Conservation (phyloP, 2,329 filamentous ascomycete genomes). For the Phyllosticta ampelicida region DNA sequence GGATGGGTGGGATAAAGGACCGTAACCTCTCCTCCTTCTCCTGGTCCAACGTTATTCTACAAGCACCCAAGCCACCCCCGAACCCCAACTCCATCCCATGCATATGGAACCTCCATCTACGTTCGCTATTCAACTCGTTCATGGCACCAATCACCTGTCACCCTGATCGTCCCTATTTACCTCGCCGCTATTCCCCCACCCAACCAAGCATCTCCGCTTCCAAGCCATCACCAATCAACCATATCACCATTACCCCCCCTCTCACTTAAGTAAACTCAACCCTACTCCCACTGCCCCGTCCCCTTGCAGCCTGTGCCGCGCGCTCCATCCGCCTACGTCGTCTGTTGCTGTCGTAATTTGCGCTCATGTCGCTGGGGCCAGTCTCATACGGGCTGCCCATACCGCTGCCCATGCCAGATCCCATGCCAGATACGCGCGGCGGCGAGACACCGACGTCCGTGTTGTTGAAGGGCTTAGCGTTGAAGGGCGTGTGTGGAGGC, state of each 20-base stretch:
- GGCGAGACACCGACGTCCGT: not conserved
- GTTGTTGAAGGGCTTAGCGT: not conserved
- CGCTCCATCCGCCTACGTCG: constrained; percentile 27
- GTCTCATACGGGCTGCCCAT: constrained; percentile 24
- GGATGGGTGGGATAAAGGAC: too few relatives aligned
- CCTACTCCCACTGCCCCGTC: constrained; percentile 16
- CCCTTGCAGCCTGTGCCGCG: constrained; percentile 25
- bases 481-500: not conserved
- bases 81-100: not conserved
- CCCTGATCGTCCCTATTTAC: not conserved
- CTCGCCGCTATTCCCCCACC: not conserved
- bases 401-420: constrained; percentile 15
- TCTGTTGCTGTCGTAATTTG: constrained; percentile 29
- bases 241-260: too few relatives aligned
- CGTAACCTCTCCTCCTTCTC: not conserved
- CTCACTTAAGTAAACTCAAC: constrained; percentile 27
- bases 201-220: not conserved
- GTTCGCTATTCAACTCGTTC: not conserved
- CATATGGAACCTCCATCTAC: not conserved
- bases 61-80: not conserved
- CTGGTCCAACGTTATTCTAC: not conserved
- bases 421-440: not conserved
- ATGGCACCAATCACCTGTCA: not conserved
- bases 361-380: constrained; percentile 19
- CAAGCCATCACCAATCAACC: not conserved